Base-by-base conservation (phyloP, 306 rosid genomes). In the Dicorynia guianensis region DNA sequence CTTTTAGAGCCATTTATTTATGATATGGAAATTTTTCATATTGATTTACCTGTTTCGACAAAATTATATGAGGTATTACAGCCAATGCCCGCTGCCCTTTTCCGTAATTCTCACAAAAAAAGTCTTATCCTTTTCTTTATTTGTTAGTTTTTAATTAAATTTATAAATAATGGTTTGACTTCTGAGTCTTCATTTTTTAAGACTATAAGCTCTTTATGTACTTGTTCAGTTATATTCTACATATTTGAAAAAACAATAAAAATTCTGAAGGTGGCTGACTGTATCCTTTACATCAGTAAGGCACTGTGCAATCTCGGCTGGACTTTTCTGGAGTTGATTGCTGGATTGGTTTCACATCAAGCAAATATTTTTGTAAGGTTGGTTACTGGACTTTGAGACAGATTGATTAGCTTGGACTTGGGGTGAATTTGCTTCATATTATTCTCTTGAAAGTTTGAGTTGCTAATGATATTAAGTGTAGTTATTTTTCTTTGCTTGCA, bases 101-200 rank as follows among this genome's bases (percentile, higher is more conserved):
- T 25, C 38, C 20, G 61, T 14, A 55, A 20, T 35, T 55, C 39
- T 30, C 8, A 11, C 11, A 19, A 56, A 4, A 3, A 14, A 7
- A 25, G 8, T 9, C 38, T 56, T 56, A 38, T 20, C n/a, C 14
- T 11, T 25, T 56, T 56, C 38, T 25, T 11, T 25, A 11, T 4
- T 20, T 25, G 12, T 4, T 20, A 40, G 30, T 8, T 56, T 67
- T 67, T 19, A 39, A 60, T 46, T 25, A 25, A 25, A 43, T 40
- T 63, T 50, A 54, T 55, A 33, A 64, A 43, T 42, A 66, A 54
- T 17, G 4, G 11, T 43, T 55, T 76, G 62, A 67, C 69, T 76
- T 58, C 33, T 34, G 75, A 49, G 14, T 34, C 49, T 57, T 44
- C 56, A 50, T 35, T 76, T 76, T 76, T 76, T 68, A 67, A 46